These are phyloP conservation scores for Mycena latifolia DNA, from an alignment of 768 basidiomycete genomes.

Conservation along the genomic window DNA sequence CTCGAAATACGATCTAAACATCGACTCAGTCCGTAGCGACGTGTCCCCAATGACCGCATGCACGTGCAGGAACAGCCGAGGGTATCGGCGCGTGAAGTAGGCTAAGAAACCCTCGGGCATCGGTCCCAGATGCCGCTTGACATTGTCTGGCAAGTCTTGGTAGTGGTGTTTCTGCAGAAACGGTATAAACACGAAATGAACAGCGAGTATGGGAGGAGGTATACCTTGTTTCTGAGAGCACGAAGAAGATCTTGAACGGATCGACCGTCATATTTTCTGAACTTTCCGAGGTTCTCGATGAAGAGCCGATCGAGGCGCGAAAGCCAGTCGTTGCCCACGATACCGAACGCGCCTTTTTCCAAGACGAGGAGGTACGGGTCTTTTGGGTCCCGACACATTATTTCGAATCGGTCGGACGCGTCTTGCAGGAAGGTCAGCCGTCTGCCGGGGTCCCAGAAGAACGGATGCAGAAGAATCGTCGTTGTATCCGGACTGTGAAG, in stretches of 20 bases:
- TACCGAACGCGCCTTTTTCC: constrained; percentile 74
- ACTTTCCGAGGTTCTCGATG: constrained; percentile 96
- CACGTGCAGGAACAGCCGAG: constrained; percentile 91
- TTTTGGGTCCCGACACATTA: constrained; percentile 94
- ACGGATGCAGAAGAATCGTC: constrained; percentile 91
- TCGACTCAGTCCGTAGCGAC: constrained; percentile 82
- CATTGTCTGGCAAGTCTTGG: constrained; percentile 94
- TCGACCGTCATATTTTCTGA: constrained; percentile 94
- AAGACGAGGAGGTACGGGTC: constrained; percentile 81
- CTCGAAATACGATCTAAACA: constrained; percentile 94
- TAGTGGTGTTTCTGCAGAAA: constrained; percentile 91
- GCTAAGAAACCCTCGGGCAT: constrained; percentile 93
- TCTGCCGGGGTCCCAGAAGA: constrained; percentile 94
- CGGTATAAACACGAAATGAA: background rate
- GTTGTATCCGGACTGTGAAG: constrained; percentile 84
- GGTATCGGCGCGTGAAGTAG: constrained; percentile 96
- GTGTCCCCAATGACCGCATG: constrained; percentile 84
- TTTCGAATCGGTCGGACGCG: constrained; percentile 97
- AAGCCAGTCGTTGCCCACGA: constrained; percentile 95
- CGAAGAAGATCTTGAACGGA: constrained; percentile 93
- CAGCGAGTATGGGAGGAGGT: background rate
- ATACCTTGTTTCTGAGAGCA: constrained; percentile 94
- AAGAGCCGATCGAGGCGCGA: constrained; percentile 87
- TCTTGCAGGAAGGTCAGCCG: constrained; percentile 96
- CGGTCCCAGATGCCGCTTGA: constrained; percentile 88